phyloP scores from a whole-genome alignment of 805 yeast genomes.

The Isabelozyma pseudorhagii region DNA sequence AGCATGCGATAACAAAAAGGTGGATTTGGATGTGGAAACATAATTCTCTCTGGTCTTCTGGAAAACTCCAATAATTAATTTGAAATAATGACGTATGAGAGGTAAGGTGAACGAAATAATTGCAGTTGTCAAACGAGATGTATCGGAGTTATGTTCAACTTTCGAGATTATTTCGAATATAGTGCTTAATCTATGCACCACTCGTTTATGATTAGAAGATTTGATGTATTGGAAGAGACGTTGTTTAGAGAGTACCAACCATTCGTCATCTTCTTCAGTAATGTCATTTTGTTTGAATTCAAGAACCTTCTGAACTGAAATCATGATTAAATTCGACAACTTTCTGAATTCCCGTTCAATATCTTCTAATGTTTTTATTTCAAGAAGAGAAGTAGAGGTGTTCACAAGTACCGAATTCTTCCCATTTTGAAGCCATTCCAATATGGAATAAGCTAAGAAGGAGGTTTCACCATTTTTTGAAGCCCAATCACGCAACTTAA shows the following conservation, averaged over 20 bases:
- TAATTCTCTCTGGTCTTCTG: constrained; percentile 48
- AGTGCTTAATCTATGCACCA: constrained; percentile 30
- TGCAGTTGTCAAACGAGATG: constrained; percentile 43
- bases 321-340: constrained; percentile 55
- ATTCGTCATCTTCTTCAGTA: constrained; percentile 52
- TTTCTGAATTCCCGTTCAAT: constrained; percentile 49
- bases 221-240: constrained; percentile 41
- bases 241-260: constrained; percentile 57
- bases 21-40: constrained; percentile 53
- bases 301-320: constrained; percentile 62
- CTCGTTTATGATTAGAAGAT: constrained; percentile 34
- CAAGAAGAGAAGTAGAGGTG: constrained; percentile 20
- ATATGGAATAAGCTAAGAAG: constrained; percentile 48
- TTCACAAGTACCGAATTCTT: constrained; percentile 13
- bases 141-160: constrained; percentile 33
- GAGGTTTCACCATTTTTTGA: constrained; percentile 20
- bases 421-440: constrained; percentile 42
- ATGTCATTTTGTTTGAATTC: constrained; percentile 28
- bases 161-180: constrained; percentile 32
- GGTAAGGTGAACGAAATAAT: constrained; percentile 60
- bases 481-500: constrained; percentile 34
- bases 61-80: constrained; percentile 44
- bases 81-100: constrained; percentile 55
- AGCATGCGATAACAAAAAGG: constrained; percentile 54
- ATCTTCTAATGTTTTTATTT: constrained; percentile 21